Percentiles rank a stretch among this genome's conserved stretches.
Evolutionary conservation across 225 moss, liverwort and hornwort species (phyloP).

Genomic region (Bryum argenteum): DNA sequence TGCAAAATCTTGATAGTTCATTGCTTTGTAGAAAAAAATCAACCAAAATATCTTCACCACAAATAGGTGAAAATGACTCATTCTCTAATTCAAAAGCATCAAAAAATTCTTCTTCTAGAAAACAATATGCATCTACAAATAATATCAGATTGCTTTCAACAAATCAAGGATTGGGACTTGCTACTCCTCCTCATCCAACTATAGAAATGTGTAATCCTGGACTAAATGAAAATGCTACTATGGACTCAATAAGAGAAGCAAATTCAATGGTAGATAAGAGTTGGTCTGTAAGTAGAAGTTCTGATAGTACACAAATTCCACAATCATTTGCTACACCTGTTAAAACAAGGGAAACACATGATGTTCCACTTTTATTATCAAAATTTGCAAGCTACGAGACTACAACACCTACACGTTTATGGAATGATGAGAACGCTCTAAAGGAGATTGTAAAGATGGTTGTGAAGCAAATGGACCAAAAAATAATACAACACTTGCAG

Average conservation of each 20-base stretch:
- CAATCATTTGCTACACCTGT: slow-evolving; percentile 43
- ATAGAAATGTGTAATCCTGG: neutral
- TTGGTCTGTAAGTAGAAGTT: slow-evolving; percentile 28
- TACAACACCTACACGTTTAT: neutral
- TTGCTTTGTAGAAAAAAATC: slow-evolving; percentile 23
- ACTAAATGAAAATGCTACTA: neutral
- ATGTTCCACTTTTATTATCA: slow-evolving; percentile 36
- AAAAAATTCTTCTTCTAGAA: neutral
- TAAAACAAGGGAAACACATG: slow-evolving; percentile 6
- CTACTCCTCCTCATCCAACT: neutral
- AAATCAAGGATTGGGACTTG: neutral
- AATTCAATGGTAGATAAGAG: neutral
- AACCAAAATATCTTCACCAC: neutral
- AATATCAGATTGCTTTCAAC: neutral
- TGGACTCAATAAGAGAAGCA: neutral
- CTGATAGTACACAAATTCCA: neutral
- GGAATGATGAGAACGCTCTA: slow-evolving; percentile 14
- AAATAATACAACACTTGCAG: slow-evolving; percentile 8
- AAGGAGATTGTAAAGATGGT: slow-evolving; percentile 21
- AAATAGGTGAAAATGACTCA: neutral
- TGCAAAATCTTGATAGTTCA: slow-evolving; percentile 49
- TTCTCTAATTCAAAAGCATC: neutral
- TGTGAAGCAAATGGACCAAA: slow-evolving; percentile 14
- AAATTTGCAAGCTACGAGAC: slow-evolving; percentile 19
- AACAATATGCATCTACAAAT: neutral